Evolutionary conservation across 352 stramenopile species (phyloP), one percentile per base, ranked within the genome.

Genomic region (Phytophthora tentaculata): DNA sequence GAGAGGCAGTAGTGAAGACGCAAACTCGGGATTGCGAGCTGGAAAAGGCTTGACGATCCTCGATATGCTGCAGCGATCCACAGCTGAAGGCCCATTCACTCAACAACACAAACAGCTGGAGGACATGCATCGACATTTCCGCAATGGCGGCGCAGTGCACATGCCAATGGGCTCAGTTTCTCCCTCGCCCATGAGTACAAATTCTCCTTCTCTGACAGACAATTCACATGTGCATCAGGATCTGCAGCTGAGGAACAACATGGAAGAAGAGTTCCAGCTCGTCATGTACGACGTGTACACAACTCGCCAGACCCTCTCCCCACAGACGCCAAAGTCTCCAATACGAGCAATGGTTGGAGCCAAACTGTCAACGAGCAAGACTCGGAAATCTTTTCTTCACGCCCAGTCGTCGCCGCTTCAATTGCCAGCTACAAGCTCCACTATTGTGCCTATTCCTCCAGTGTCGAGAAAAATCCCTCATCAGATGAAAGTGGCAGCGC

Each of bases 241-340:
- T 61, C 62, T 83, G 3, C 60, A 83, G 28, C 64, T 89, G 10
- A 61, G 64, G 12, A 61, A 76, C 14, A 69, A 80, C 50, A 86
- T 88, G 52, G 68, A 74, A 17, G 77, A 88, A 23, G 80, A 90
- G 35, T 75, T 90, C 39, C 76, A 89, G 28, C 63, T 76, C 24
- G 78, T 81, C 47, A 90, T 90, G 78, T 73, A 76, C 43, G 83
- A 91, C 43, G 83, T 87, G 64, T 88, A 84, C 70, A 68, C 69
- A 0, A 72, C 76, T 13, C 69, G 50, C 7, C 48, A 67, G 13
- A 80, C 49, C 6, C 22, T 70, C 8, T 66, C 58, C 4, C 52
- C 45, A 13, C 52, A 56, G 10, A 54, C 61, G 13, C 49, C 61
- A 19, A 29, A 56, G 23, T 14, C 28, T 8, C 28, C 28, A 32